phyloP scores from a whole-genome alignment of 108 stramenopile genomes.

The Fistulifera solaris region DNA sequence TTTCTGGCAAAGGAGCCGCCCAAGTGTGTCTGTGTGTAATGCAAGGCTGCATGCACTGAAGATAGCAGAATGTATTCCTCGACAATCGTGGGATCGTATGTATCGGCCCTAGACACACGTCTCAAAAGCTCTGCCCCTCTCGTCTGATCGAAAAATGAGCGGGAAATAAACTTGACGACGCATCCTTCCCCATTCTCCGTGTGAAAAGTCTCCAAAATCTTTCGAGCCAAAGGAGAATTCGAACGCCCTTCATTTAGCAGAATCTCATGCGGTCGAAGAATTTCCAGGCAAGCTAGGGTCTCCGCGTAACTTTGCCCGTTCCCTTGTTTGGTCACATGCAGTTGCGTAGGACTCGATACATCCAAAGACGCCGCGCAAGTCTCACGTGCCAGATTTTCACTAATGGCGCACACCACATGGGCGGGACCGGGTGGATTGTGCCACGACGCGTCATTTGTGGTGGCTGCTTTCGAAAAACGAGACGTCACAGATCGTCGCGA shows the following conservation, averaged over 20 bases:
- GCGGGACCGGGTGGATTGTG: neutral
- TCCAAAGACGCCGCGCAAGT: constrained; percentile 80
- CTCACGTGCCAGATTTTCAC: constrained; percentile 82
- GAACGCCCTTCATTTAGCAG: constrained; percentile 79
- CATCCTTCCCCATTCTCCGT: neutral
- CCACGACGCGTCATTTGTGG: no score
- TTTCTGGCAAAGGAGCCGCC: constrained; percentile 39
- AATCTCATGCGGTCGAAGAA: constrained; percentile 70
- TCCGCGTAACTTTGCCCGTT: constrained; percentile 83
- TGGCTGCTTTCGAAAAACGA: no score
- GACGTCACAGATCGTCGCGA: no score
- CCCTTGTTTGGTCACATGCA: constrained; percentile 73
- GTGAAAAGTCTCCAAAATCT: constrained; percentile 44
- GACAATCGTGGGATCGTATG: constrained; percentile 59
- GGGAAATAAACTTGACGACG: constrained; percentile 78
- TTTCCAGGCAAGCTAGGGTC: constrained; percentile 63
- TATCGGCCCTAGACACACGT: constrained; percentile 52
- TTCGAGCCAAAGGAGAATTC: constrained; percentile 55
- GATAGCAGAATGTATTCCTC: constrained; percentile 84
- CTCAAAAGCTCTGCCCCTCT: constrained; percentile 72
- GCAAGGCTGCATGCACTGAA: constrained; percentile 67
- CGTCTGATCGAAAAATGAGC: constrained; percentile 83
- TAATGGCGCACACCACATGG: constrained; percentile 69
- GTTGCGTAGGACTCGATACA: constrained; percentile 47
- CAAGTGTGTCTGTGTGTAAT: constrained; percentile 67